A percentile compares a stretch with the other conserved stretches of the same genome.
These are phyloP conservation scores for Coemansia sp. DNA, from an alignment of 192 early-diverging fungal species.

Conservation along the genomic window DNA sequence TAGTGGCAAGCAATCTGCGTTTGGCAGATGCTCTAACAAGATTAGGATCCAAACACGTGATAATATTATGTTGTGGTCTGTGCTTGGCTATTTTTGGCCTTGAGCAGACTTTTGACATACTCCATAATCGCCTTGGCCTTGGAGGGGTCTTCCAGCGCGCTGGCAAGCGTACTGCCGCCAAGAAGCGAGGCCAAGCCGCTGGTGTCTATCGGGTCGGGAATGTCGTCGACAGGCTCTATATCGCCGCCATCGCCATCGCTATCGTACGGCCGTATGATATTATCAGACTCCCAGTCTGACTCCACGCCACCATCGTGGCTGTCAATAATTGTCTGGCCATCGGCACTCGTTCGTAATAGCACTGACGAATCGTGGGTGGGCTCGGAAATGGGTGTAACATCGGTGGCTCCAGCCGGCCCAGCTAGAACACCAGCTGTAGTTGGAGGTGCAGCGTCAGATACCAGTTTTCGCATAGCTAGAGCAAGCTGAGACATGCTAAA, in stretches of 20 bases:
- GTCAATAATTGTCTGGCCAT: slow-evolving; percentile 2
- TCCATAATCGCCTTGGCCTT: slow-evolving; percentile 49
- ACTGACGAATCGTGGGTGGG: slow-evolving; percentile 10
- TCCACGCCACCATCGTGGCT: not conserved
- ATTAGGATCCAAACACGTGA: slow-evolving; percentile 14
- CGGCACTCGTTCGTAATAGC: slow-evolving; percentile 13
- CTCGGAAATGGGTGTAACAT: not conserved
- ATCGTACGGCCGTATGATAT: not conserved
- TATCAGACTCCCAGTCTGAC: slow-evolving; percentile 19
- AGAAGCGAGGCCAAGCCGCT: slow-evolving; percentile 48
- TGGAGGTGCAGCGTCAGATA: not conserved
- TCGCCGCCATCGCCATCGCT: not conserved
- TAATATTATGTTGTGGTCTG: not conserved
- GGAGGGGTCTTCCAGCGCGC: slow-evolving; percentile 49
- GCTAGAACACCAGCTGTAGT: not conserved
- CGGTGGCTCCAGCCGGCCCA: not conserved
- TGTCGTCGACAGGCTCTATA: slow-evolving; percentile 19
- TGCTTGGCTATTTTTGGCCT: slow-evolving; percentile 28
- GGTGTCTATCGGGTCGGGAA: slow-evolving; percentile 46
- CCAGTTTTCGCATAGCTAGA: slow-evolving; percentile 22
- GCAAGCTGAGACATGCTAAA: slow-evolving; percentile 38
- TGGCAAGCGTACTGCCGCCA: slow-evolving; percentile 47
- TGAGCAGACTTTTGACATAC: slow-evolving; percentile 50
- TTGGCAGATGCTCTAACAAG: not conserved
- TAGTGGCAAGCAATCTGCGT: not conserved